A percentile compares a stretch with the other conserved stretches of the same genome.
phyloP scores from a whole-genome alignment of 2,329 filamentous ascomycete genomes.

The Diaporthe capsici region DNA sequence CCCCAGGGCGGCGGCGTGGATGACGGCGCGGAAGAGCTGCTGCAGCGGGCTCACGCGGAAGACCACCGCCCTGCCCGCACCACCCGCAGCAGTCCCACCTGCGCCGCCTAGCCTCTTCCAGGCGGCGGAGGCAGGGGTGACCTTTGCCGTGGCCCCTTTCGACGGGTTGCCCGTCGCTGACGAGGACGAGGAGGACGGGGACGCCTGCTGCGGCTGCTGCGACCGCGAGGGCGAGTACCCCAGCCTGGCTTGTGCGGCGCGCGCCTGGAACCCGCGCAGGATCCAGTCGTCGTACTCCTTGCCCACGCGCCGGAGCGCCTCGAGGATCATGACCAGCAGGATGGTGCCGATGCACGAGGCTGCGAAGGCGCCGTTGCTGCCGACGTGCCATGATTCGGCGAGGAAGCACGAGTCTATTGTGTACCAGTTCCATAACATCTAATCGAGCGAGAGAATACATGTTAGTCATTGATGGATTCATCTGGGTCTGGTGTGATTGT shows the following conservation, averaged over 20 bases:
- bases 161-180: conserved; percentile 28
- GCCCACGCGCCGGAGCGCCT: conserved; percentile 56
- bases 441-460: not conserved
- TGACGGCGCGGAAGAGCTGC: conserved; percentile 55
- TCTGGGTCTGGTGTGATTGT: no score
- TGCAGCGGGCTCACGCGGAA: conserved; percentile 58
- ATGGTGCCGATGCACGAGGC: conserved; percentile 60
- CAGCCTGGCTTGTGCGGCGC: conserved; percentile 44
- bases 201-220: no score
- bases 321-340: conserved; percentile 56
- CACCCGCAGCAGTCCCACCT: not conserved
- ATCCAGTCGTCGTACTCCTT: conserved; percentile 60
- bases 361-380: conserved; percentile 57
- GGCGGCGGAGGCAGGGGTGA: conserved; percentile 30
- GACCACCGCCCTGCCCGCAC: conserved; percentile 43
- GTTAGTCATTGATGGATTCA: not conserved
- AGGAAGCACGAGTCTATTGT: conserved; percentile 51
- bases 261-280: conserved; percentile 55
- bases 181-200: not conserved
- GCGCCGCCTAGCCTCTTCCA: conserved; percentile 6
- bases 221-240: not conserved
- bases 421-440: conserved; percentile 43
- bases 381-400: conserved; percentile 56
- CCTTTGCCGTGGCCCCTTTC: conserved; percentile 41
- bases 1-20: conserved; percentile 58